These are phyloP conservation scores for Jamesozyma hellenica DNA, from an alignment of 805 yeast species.

Conservation along the genomic window DNA sequence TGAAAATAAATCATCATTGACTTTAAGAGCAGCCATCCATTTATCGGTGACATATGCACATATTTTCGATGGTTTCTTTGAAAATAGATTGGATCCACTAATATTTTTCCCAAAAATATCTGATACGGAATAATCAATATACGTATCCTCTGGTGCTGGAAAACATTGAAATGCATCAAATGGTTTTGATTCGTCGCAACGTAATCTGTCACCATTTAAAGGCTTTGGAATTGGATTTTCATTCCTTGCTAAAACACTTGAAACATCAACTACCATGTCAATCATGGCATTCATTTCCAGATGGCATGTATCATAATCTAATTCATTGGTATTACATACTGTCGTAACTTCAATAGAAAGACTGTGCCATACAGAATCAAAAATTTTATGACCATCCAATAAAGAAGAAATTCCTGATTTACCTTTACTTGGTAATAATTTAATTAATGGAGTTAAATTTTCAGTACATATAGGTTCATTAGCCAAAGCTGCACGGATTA, in stretches of 20 bases:
- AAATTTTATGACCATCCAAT: conserved; percentile 81
- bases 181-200: conserved; percentile 61
- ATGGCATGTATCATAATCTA: conserved; percentile 29
- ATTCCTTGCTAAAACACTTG: conserved; percentile 52
- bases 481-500: conserved; percentile 79
- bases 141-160: conserved; percentile 49
- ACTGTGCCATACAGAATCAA: conserved; percentile 89
- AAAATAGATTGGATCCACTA: conserved; percentile 53
- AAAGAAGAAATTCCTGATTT: conserved; percentile 78
- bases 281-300: conserved; percentile 55
- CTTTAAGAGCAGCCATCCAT: conserved; percentile 37
- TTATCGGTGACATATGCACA: conserved; percentile 33
- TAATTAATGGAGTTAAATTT: conserved; percentile 86
- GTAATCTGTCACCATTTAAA: conserved; percentile 51
- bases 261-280: conserved; percentile 63
- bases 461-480: conserved; percentile 95
- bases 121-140: conserved; percentile 42
- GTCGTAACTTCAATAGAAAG: conserved; percentile 77
- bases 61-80: conserved; percentile 32
- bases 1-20: conserved; percentile 22
- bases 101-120: conserved; percentile 64
- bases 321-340: conserved; percentile 32
- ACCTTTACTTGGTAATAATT: conserved; percentile 84
- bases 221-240: conserved; percentile 75
- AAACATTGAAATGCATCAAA: conserved; percentile 62